Evolutionary conservation across 805 yeast genomes (phyloP).

Genomic region (Lachancea fermentati): DNA sequence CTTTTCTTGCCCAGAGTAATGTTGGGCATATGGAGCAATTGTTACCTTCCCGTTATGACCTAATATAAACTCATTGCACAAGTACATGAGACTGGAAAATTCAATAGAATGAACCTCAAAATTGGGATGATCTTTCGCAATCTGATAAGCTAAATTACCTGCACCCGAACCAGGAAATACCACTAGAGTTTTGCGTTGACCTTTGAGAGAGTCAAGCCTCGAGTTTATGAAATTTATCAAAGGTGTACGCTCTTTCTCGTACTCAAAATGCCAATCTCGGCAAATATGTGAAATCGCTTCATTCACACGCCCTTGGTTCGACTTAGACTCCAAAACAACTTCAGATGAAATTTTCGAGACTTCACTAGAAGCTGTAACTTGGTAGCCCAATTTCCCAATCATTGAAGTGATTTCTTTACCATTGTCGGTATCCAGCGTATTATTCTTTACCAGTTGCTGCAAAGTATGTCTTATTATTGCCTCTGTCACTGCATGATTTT

Average conservation of each 20-base stretch:
- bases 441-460: conserved; percentile 21
- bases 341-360: not conserved
- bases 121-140: conserved; percentile 36
- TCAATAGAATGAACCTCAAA: conserved; percentile 68
- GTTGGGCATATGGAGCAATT: conserved; percentile 52
- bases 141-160: conserved; percentile 68
- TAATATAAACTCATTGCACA: conserved; percentile 59
- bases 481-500: conserved; percentile 44
- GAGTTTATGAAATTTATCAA: conserved; percentile 45
- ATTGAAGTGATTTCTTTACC: conserved; percentile 40
- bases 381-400: conserved; percentile 30
- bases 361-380: conserved; percentile 13
- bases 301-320: conserved; percentile 41
- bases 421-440: conserved; percentile 7
- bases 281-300: conserved; percentile 71
- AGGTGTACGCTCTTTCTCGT: conserved; percentile 46
- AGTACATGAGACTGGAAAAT: conserved; percentile 67
- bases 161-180: conserved; percentile 87
- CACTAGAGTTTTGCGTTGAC: conserved; percentile 41
- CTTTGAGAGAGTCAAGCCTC: conserved; percentile 33
- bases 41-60: conserved; percentile 17
- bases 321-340: conserved; percentile 13
- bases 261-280: conserved; percentile 66
- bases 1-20: conserved; percentile 58
- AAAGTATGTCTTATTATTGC: conserved; percentile 39